A percentile compares a stretch with the other conserved stretches of the same genome.
Conservation (phyloP, 225 moss, liverwort and hornwort species). For the Antitrichia curtipendula region DNA sequence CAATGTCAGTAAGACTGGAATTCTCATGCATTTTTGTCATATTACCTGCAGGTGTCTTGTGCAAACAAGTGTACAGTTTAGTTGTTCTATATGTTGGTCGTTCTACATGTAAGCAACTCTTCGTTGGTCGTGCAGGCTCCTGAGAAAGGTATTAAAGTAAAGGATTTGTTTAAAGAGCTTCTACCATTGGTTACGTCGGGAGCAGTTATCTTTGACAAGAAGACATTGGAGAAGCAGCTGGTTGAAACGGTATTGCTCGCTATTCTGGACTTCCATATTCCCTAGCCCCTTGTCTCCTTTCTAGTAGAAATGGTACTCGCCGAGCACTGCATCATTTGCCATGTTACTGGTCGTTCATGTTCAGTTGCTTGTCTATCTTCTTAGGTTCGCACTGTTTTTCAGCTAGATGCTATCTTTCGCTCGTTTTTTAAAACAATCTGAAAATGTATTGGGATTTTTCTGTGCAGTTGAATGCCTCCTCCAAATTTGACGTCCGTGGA, state of each 20-base stretch:
- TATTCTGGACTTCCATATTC: not conserved
- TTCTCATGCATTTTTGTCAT: not conserved
- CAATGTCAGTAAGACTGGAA: not conserved
- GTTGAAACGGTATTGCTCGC: conserved; percentile 14
- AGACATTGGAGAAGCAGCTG: conserved; percentile 20
- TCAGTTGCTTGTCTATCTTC: not conserved
- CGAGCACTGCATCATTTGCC: not conserved
- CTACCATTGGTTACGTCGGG: conserved; percentile 4
- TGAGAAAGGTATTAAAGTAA: conserved; percentile 18
- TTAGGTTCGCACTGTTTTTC: not conserved
- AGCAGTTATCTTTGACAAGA: conserved; percentile 4
- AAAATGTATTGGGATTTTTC: not conserved
- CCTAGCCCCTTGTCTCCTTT: not conserved
- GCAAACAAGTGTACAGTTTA: not conserved
- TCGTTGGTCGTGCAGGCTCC: conserved; percentile 13
- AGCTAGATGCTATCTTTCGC: not conserved
- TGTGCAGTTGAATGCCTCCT: conserved; percentile 33
- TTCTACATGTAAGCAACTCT: not conserved
- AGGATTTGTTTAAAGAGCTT: conserved; percentile 17
- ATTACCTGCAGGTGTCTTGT: not conserved
- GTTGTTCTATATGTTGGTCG: not conserved
- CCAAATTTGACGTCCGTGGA: conserved; percentile 31
- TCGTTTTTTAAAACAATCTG: not conserved
- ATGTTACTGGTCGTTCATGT: not conserved
- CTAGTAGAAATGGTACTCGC: not conserved